These are phyloP conservation scores for Calonectria henricotiae DNA, from an alignment of 2,329 filamentous ascomycete genomes.

Conservation along the genomic window DNA sequence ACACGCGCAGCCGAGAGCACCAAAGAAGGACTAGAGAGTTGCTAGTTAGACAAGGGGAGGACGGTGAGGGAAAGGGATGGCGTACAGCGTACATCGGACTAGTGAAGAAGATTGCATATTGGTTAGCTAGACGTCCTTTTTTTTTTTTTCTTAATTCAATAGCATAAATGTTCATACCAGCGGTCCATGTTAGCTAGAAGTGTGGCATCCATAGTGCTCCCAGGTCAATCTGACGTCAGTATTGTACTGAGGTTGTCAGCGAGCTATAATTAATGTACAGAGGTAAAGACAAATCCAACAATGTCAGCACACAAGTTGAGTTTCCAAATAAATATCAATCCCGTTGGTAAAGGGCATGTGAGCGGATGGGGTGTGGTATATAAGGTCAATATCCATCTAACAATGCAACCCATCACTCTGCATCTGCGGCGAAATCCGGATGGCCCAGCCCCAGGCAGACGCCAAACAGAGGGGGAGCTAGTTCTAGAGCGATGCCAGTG, in stretches of 20 bases:
- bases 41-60: background rate
- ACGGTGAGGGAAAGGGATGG: slow-evolving; percentile 18
- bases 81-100: slow-evolving; percentile 66
- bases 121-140: slow-evolving; percentile 17
- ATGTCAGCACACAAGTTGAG: background rate
- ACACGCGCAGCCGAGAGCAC: slow-evolving; percentile 61
- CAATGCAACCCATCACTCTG: background rate
- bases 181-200: slow-evolving; percentile 57
- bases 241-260: background rate
- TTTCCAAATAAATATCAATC: background rate
- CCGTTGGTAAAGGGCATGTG: no score
- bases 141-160: background rate
- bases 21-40: slow-evolving; percentile 60
- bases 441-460: slow-evolving; percentile 29
- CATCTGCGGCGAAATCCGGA: background rate
- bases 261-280: background rate
- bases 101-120: slow-evolving; percentile 2
- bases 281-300: background rate
- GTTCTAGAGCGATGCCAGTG: background rate
- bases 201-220: slow-evolving; percentile 53
- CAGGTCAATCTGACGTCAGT: slow-evolving; percentile 24
- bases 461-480: background rate
- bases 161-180: slow-evolving; percentile 52
- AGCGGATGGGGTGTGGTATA: slow-evolving; percentile 4
- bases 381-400: background rate